Evolutionary conservation across 306 rosid species (phyloP).

Genomic region (Senna siamea): DNA sequence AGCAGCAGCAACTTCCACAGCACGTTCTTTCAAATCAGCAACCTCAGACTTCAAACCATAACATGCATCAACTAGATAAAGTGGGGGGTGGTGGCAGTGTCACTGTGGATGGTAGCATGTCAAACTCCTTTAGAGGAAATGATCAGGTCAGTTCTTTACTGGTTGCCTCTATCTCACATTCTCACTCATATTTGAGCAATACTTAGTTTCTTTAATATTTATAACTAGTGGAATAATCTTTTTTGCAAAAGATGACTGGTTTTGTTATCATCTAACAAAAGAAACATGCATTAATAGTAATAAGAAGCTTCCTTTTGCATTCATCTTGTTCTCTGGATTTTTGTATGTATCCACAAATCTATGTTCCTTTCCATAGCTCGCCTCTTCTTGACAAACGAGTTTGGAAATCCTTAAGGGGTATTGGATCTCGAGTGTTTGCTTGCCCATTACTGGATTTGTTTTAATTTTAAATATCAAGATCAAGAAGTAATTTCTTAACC

Average conservation of each 20-base stretch:
- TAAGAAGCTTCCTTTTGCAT: not conserved
- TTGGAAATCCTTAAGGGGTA: not conserved
- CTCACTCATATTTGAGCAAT: conserved; percentile 12
- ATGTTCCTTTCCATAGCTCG: not conserved
- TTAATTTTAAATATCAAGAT: not conserved
- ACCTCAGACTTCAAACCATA: conserved; percentile 78
- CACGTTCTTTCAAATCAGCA: conserved; percentile 89
- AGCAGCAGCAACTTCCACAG: conserved; percentile 81
- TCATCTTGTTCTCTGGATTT: not conserved
- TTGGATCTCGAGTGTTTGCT: not conserved
- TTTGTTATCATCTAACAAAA: no score
- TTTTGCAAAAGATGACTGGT: no score
- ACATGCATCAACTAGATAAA: conserved; percentile 86
- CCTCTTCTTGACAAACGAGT: not conserved
- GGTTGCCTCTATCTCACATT: conserved; percentile 1
- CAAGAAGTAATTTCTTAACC: not conserved
- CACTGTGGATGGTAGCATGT: conserved; percentile 82
- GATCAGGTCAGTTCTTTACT: conserved; percentile 81
- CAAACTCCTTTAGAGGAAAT: conserved; percentile 92
- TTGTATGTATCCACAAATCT: not conserved
- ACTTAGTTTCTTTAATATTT: conserved; percentile 17
- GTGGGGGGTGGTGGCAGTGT: conserved; percentile 78
- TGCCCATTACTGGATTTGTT: not conserved
- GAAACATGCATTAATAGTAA: not conserved
- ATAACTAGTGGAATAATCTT: not conserved